These are phyloP conservation scores for Emergomyces africanus DNA, from an alignment of 2,329 filamentous ascomycete species.

Conservation along the genomic window DNA sequence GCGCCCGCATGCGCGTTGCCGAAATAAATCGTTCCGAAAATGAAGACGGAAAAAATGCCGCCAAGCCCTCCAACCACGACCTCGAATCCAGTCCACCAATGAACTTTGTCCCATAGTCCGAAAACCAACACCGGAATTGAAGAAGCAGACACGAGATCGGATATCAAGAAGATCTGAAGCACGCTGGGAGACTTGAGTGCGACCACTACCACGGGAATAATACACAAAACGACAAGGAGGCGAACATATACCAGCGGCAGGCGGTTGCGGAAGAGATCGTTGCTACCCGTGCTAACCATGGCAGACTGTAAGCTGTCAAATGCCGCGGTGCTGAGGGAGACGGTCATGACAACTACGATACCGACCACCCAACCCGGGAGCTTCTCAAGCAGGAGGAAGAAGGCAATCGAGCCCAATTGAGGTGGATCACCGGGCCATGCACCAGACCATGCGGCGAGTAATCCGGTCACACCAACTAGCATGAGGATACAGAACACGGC, in stretches of 20 bases:
- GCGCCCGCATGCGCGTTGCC: constrained; percentile 51
- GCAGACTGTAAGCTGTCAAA: constrained; percentile 73
- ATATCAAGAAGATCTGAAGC: constrained; percentile 13
- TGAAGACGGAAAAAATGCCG: constrained; percentile 65
- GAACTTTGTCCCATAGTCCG: constrained; percentile 51
- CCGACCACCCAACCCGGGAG: constrained; percentile 73
- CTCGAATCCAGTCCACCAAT: constrained; percentile 70
- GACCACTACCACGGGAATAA: constrained; percentile 52
- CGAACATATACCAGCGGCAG: constrained; percentile 66
- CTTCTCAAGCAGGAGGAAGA: constrained; percentile 60
- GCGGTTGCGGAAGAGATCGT: constrained; percentile 73
- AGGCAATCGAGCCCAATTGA: constrained; percentile 53
- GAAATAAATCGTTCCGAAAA: constrained; percentile 71
- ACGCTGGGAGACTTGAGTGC: constrained; percentile 14
- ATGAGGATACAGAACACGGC: constrained; percentile 56
- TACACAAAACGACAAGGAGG: constrained; percentile 54
- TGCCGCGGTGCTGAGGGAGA: constrained; percentile 61
- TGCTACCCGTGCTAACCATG: constrained; percentile 74
- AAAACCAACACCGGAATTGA: constrained; percentile 62
- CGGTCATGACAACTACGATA: constrained; percentile 67
- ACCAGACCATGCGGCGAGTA: constrained; percentile 68
- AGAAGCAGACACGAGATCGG: constrained; percentile 54
- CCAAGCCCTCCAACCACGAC: constrained; percentile 66
- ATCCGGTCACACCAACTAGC: constrained; percentile 58
- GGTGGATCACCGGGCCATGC: constrained; percentile 52